These are phyloP conservation scores for Dimargaris verticillata DNA, from an alignment of 192 early-diverging fungal species.

Conservation along the genomic window DNA sequence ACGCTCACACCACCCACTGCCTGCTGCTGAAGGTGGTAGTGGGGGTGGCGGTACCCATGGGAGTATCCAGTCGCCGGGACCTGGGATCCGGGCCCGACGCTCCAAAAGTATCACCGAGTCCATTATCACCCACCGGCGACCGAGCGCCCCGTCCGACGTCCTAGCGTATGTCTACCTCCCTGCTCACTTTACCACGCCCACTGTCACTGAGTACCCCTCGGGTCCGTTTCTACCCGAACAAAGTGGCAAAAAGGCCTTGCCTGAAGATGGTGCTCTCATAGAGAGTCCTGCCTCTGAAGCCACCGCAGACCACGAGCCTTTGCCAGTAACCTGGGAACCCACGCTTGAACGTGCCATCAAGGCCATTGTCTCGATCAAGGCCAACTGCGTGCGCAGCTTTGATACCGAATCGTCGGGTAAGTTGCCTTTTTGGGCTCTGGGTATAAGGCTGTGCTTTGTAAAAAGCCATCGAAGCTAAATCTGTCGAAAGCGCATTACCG, in stretches of 20 bases:
- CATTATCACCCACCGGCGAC: constrained; percentile 1
- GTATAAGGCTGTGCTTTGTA: too few species aligned
- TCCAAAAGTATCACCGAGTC: constrained; percentile 7
- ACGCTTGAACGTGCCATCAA: constrained; percentile 55
- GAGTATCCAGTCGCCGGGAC: neutral
- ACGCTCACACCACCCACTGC: neutral
- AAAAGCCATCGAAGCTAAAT: too few species aligned
- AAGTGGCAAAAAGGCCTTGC: neutral
- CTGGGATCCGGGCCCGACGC: constrained; percentile 1
- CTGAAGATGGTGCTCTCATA: neutral
- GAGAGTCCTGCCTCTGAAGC: neutral
- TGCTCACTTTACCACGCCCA: constrained; percentile 1
- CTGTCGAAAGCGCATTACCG: too few species aligned
- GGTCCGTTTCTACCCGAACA: constrained; percentile 7
- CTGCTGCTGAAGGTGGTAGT: neutral
- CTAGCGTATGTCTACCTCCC: constrained; percentile 8
- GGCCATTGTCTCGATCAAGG: constrained; percentile 62
- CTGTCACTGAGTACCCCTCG: neutral
- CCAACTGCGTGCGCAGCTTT: constrained; percentile 59
- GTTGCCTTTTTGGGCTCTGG: too few species aligned
- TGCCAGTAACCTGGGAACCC: constrained; percentile 34
- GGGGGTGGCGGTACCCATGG: neutral
- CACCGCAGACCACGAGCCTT: neutral
- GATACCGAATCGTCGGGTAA: constrained; percentile 49
- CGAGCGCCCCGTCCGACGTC: neutral